Evolutionary conservation across 768 basidiomycete species (phyloP), one percentile per base, ranked within the genome.

Genomic region (Atractiella rhizophila): DNA sequence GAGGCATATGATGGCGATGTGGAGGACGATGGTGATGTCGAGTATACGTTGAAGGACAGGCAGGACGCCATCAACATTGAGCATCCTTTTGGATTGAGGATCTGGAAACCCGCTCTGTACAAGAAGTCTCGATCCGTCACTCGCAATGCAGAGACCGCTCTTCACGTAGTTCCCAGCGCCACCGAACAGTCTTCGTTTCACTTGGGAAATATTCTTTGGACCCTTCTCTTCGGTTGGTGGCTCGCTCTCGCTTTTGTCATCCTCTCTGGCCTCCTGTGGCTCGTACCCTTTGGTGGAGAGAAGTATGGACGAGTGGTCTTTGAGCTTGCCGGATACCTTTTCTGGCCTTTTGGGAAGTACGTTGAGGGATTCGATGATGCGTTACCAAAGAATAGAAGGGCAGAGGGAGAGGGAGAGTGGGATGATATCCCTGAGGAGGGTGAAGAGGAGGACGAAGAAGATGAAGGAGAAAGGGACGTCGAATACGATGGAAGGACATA

Each of bases 21-120:
- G 28, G 46, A 51, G 11, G 50, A 47, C 5, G 34, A 47, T 8
- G 48, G 39, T 0, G 52, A 45, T 10, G 48, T 46, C 38, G 52
- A 54, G 29, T 51, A 48, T 47, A 96, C 88, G 0, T 62, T 98
- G 50, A 81, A 76, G 60, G 85, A 94, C 51, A 71, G 91, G 24
- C 91, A 98, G 59, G 91, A 86, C 31, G 63, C 63, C 52, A 91
- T 96, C 57, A 98, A 98, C 61, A 86, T 91, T 55, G 81, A 88
- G 56, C 91, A 98, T 59, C 91, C 91, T 12, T 98, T 98, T 59
- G 91, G 91, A 64, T 66, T 98, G 44, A 88, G 82, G 28, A 94
- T 98, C 56, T 98, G 91, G 91, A 98, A 98, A 59, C 91, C 91
- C 18, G 91, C 91, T 0, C 60, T 98, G 43, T 98, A 98, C 71